These are phyloP conservation scores for Ophiosphaerella herpotricha DNA, from an alignment of 2,329 filamentous ascomycete species.

Conservation along the genomic window DNA sequence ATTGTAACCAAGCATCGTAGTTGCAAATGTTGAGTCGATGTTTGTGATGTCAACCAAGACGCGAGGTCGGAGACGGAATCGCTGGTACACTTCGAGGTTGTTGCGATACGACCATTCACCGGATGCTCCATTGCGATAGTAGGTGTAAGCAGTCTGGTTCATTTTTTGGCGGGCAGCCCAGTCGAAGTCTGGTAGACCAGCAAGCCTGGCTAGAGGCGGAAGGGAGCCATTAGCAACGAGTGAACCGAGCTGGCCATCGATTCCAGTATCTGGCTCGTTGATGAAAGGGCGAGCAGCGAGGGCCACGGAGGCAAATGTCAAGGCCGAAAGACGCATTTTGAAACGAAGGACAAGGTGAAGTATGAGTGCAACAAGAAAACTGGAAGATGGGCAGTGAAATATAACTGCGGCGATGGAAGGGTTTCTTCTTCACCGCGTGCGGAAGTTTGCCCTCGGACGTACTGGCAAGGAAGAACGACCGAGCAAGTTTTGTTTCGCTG, in stretches of 20 bases:
- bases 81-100: slow-evolving; percentile 60
- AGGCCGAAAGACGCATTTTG: slow-evolving; percentile 22
- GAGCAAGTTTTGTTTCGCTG: not conserved
- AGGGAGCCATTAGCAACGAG: slow-evolving; percentile 41
- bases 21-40: slow-evolving; percentile 45
- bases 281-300: slow-evolving; percentile 40
- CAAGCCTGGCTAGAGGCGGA: slow-evolving; percentile 51
- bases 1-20: slow-evolving; percentile 59
- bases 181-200: slow-evolving; percentile 61
- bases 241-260: slow-evolving; percentile 26
- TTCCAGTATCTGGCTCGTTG: slow-evolving; percentile 41
- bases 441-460: not conserved
- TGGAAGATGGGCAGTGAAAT: not conserved
- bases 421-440: not conserved
- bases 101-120: slow-evolving; percentile 63
- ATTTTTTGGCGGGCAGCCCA: slow-evolving; percentile 57
- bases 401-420: not conserved
- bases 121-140: slow-evolving; percentile 61
- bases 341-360: slow-evolving; percentile 6
- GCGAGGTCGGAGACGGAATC: slow-evolving; percentile 56
- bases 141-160: slow-evolving; percentile 57
- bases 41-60: slow-evolving; percentile 56
- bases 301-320: slow-evolving; percentile 26
- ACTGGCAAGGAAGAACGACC: not conserved
- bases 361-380: not conserved